phyloP scores from a whole-genome alignment of 176 grass and related monocot genomes.

The Musa schizocarpa region DNA sequence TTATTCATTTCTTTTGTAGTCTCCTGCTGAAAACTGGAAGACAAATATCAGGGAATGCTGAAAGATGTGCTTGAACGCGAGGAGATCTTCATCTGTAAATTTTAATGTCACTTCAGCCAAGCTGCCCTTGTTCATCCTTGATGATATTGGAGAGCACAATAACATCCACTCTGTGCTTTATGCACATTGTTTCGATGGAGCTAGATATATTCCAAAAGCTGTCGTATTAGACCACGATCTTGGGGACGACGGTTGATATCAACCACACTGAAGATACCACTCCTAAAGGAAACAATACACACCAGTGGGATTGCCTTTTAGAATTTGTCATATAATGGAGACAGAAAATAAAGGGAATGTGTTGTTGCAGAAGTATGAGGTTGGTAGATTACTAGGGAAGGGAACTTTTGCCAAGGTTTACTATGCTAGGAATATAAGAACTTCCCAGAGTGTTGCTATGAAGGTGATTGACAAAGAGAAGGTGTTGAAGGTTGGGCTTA shows the following conservation, averaged over 20 bases:
- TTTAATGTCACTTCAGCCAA: slow-evolving; percentile 12
- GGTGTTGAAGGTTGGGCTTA: slow-evolving; percentile 10
- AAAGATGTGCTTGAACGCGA: slow-evolving; percentile 74
- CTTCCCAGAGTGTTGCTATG: slow-evolving; percentile 7
- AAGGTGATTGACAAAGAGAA: slow-evolving; percentile 17
- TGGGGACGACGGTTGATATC: slow-evolving; percentile 54
- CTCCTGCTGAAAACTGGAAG: slow-evolving; percentile 29
- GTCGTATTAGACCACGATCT: slow-evolving; percentile 52
- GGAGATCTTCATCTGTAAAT: slow-evolving; percentile 32
- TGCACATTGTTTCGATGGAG: slow-evolving; percentile 24
- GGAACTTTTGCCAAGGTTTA: slow-evolving; percentile 14
- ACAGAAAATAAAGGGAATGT: slow-evolving; percentile 4
- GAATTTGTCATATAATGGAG: slow-evolving; percentile 1
- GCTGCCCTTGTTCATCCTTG: slow-evolving; percentile 24
- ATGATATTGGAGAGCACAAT: slow-evolving; percentile 35
- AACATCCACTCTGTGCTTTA: slow-evolving; percentile 15
- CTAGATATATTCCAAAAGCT: slow-evolving; percentile 24
- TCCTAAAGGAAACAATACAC: neutral
- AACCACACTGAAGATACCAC: neutral
- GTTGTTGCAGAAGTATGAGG: slow-evolving; percentile 13
- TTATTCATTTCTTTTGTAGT: slow-evolving; percentile 15
- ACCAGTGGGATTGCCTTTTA: neutral
- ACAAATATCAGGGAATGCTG: slow-evolving; percentile 55
- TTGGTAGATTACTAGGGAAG: slow-evolving; percentile 12
- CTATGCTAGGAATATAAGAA: slow-evolving; percentile 10